Conservation (phyloP, 208 protist genomes). For the Leptomonas pyrrhocoris region DNA sequence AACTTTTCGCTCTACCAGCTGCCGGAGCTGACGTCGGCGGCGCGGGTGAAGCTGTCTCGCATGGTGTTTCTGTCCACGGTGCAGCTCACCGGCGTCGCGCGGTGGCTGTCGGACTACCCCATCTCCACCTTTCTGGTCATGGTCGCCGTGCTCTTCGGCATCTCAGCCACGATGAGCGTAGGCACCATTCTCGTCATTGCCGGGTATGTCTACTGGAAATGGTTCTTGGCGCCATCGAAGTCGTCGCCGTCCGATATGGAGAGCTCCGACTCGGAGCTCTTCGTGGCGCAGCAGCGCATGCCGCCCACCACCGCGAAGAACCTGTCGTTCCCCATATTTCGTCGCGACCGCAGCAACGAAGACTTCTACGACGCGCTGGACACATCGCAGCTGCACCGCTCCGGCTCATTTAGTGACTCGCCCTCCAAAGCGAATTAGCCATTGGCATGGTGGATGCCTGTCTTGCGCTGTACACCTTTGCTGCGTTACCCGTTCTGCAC, state of each 20-base stretch:
- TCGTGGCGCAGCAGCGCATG: neutral
- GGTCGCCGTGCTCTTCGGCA: constrained; percentile 26
- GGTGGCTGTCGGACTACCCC: constrained; percentile 58
- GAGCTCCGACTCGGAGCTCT: constrained; percentile 7
- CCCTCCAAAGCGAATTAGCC: constrained; percentile 11
- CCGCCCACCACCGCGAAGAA: constrained; percentile 6
- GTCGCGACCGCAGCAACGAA: constrained; percentile 2
- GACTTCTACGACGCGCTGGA: constrained; percentile 21
- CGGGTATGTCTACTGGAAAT: constrained; percentile 17
- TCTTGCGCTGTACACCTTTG: neutral
- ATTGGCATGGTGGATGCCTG: neutral
- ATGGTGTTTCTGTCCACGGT: constrained; percentile 60
- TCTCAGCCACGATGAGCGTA: constrained; percentile 11
- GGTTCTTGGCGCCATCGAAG: constrained; percentile 4
- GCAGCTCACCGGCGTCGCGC: constrained; percentile 53
- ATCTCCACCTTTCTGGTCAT: constrained; percentile 45
- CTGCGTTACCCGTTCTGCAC: no score
- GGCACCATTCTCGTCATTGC: constrained; percentile 3
- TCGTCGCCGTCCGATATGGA: neutral
- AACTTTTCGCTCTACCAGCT: constrained; percentile 77
- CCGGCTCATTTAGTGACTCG: constrained; percentile 12
- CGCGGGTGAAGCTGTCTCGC: constrained; percentile 48
- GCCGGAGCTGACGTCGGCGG: constrained; percentile 8
- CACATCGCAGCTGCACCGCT: constrained; percentile 31
- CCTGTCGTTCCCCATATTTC: neutral